These are phyloP conservation scores for Torulaspora pretoriensis DNA, from an alignment of 1,139 yeast species.

Conservation along the genomic window DNA sequence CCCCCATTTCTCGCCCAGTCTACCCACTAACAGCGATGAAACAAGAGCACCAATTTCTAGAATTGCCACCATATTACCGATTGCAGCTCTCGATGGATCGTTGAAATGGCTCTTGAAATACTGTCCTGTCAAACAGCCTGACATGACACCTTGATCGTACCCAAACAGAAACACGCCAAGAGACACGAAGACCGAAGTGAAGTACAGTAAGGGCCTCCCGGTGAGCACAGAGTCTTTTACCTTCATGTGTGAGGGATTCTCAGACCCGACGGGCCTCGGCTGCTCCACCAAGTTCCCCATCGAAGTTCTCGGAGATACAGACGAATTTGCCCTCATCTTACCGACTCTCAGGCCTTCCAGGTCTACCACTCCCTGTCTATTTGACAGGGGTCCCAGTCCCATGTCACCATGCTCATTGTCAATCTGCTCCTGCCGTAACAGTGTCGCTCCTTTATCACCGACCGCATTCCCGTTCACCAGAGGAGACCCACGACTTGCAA, in stretches of 20 bases:
- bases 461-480: not conserved
- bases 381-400: slow-evolving; percentile 4
- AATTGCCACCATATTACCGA: slow-evolving; percentile 82
- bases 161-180: slow-evolving; percentile 83
- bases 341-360: not conserved
- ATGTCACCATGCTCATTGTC: slow-evolving; percentile 7
- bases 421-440: slow-evolving; percentile 4
- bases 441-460: slow-evolving; percentile 2
- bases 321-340: slow-evolving; percentile 3
- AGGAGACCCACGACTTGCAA: slow-evolving; percentile 1
- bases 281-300: slow-evolving; percentile 5
- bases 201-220: slow-evolving; percentile 49
- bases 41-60: slow-evolving; percentile 80
- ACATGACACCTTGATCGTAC: slow-evolving; percentile 89
- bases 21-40: slow-evolving; percentile 72
- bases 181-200: slow-evolving; percentile 77
- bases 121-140: slow-evolving; percentile 71
- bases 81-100: slow-evolving; percentile 61
- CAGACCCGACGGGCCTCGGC: slow-evolving; percentile 12
- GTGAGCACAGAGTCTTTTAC: slow-evolving; percentile 20
- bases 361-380: slow-evolving; percentile 1
- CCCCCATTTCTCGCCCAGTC: slow-evolving; percentile 75
- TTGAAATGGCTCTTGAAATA: slow-evolving; percentile 70
- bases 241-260: slow-evolving; percentile 15
- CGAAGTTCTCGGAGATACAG: slow-evolving; percentile 11